Base-by-base conservation (phyloP, 345 rosid species). In the Eucalyptus lansdowneana region DNA sequence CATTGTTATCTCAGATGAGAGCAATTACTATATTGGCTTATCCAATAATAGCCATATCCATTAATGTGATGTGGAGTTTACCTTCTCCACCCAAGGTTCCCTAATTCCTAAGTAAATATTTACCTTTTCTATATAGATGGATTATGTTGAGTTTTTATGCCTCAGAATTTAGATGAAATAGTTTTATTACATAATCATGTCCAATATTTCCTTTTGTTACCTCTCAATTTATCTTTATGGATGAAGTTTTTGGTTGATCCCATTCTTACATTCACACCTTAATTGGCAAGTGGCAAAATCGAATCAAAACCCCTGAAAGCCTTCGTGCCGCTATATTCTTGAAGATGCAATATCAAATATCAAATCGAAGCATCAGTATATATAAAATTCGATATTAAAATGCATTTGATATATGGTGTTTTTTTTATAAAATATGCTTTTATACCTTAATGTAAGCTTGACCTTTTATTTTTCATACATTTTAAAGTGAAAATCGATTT, bases 1-100 rank as follows among this genome's bases (percentile, higher is more conserved):
- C 4, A 16, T 51, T 16, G 7, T 16, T 6, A 51, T 51, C 8
- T 51, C 2, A 14, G 1, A 50, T 6, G 53, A 5, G 0, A 0
- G 0, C 8, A 50, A 50, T 2, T 50, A 50, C 4, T 2, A 15
- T 50, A 16, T 1, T 2, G 37, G 0, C 21, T 0, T 50, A 50
- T 1, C 4, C 3, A 50, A 50, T 15, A 50, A 0, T 15, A 15
- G 1, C 1, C 53, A 50, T 50, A 50, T 50, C 19, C 8, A 15
- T 50, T 1, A 0, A 15, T 50, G 19, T 50, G 51, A 50, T 50
- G 53, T 50, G 19, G 19, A 50, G 19, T 15, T 50, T 50, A 50
- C 3, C 8, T 50, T 50, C 7, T 50, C 3, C 19, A 51, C 4
- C 8, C 8, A 51, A 51, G 4, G 21, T 51, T 0, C 3, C 21